Evolutionary conservation across 192 early-diverging fungal genomes (phyloP), one percentile per base, ranked within the genome.

Genomic region (Mortierella claussenii): DNA sequence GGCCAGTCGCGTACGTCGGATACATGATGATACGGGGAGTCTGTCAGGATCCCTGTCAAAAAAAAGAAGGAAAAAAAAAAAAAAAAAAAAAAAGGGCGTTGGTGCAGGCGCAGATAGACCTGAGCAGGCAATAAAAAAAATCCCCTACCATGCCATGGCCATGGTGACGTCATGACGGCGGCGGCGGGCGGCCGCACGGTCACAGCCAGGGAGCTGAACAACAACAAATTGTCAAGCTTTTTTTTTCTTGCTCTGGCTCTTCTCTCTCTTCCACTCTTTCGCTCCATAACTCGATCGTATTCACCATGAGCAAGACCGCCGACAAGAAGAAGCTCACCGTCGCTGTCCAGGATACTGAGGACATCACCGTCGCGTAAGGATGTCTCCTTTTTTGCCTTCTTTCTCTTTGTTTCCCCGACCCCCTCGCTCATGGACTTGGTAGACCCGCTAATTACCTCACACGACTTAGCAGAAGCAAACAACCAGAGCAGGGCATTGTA

Each of bases 321-420:
- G 63, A 65, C 73, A 76, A 76, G 73, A 71, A 71, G 69, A 76
- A 76, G 65, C 64, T 76, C 37, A 76, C 73, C 64, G 59, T 76
- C 46, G 65, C 73, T 33, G 64, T 64, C 53, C 73, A 76, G 73
- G 73, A 76, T 57, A 66, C 73, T 57, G 73, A 76, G 73, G 73
- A 76, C 58, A 61, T 76, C 65, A 76, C 73, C 46, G 65, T 76
- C 65, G 73, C 73, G 73, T 76, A 76, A 76, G 73, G 52, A 55
- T 11, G n/a, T n/a, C n/a, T 17, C 27, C 33, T n/a, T 15, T 12
- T 23, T 45, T 28, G 23, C 20, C 3, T n/a, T n/a, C n/a, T n/a
- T n/a, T n/a, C n/a, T n/a, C n/a, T n/a, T n/a, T n/a, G n/a, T n/a
- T n/a, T n/a, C n/a, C n/a, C n/a, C n/a, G n/a, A n/a, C n/a, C n/a